Conservation (phyloP, 345 rosid species). For the Dovyalis caffra region DNA sequence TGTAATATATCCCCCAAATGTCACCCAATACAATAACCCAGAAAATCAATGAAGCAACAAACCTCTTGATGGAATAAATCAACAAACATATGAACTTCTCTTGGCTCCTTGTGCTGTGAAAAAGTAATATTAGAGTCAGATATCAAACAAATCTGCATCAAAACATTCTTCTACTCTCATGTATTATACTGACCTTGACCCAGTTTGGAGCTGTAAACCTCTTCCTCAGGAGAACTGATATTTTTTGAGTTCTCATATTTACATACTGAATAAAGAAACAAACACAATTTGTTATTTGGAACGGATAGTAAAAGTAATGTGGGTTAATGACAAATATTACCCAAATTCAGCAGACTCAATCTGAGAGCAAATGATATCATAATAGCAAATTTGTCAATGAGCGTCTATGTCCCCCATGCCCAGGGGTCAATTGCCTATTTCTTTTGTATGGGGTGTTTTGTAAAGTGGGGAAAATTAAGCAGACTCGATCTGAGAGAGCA, state of each 20-base stretch:
- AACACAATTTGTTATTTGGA: slow-evolving; percentile 12
- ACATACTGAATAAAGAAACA: slow-evolving; percentile 57
- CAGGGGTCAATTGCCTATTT: background rate
- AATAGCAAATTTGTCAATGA: background rate
- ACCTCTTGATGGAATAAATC: slow-evolving; percentile 97
- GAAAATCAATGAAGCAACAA: slow-evolving; percentile 12
- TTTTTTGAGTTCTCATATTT: slow-evolving; percentile 72
- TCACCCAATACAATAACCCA: background rate
- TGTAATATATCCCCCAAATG: background rate
- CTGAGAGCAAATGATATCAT: background rate
- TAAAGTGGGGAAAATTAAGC: background rate
- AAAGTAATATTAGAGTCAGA: slow-evolving; percentile 23
- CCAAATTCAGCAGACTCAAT: background rate
- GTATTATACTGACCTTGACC: slow-evolving; percentile 68
- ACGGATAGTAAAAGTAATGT: background rate
- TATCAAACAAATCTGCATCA: slow-evolving; percentile 7
- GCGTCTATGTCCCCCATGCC: background rate
- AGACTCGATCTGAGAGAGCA: background rate
- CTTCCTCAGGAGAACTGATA: slow-evolving; percentile 81
- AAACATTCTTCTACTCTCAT: slow-evolving; percentile 4
- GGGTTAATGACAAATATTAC: background rate
- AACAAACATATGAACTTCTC: slow-evolving; percentile 97
- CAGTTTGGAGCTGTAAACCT: slow-evolving; percentile 96
- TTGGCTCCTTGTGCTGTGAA: slow-evolving; percentile 97
- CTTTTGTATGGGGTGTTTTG: background rate